Evolutionary conservation across 2,329 filamentous ascomycete species (phyloP).

Genomic region (Eurotiales sp.): DNA sequence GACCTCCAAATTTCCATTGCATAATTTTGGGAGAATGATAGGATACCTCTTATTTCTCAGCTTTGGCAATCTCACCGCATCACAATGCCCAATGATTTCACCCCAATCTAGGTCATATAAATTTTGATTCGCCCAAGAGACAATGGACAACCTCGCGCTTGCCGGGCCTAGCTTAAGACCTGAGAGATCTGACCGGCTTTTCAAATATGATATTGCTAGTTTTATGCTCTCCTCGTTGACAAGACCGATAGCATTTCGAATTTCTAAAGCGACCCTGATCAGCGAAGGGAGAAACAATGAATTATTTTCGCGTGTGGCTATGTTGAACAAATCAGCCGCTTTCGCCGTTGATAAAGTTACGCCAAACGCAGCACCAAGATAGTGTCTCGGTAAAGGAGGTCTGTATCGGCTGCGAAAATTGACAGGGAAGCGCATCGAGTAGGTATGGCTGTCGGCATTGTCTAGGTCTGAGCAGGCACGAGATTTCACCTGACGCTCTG

Average conservation of each 20-base stretch:
- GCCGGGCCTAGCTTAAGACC: neutral
- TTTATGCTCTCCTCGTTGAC: neutral
- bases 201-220: neutral
- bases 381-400: neutral
- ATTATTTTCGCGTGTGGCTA: neutral
- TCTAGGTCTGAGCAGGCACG: no score
- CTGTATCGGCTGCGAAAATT: neutral
- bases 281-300: neutral
- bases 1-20: neutral
- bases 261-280: neutral
- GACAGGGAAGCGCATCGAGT: neutral
- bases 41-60: neutral
- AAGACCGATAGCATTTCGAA: neutral
- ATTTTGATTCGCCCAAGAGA: neutral
- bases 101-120: neutral
- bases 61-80: neutral
- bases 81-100: neutral
- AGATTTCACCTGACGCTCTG: neutral
- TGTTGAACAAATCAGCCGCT: neutral
- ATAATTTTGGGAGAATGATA: neutral
- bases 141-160: neutral
- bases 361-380: neutral
- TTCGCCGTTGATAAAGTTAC: neutral
- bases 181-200: neutral
- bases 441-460: neutral